Percentiles rank a stretch among this genome's conserved stretches.
Conservation (phyloP, 179 eudicot genomes). For the Beta macrorhiza region DNA sequence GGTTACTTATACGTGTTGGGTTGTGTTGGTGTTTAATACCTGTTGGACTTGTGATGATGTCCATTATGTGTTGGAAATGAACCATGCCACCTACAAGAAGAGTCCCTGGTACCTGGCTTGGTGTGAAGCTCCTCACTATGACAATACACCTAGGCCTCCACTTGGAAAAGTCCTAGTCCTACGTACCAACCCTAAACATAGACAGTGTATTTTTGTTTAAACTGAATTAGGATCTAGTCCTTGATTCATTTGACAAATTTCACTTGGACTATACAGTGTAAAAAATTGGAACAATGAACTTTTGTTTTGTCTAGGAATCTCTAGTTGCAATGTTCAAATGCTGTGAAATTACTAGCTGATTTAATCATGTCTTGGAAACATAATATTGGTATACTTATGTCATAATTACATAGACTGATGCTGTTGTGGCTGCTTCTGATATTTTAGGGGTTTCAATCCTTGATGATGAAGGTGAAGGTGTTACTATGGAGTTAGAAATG, state of each 20-base stretch:
- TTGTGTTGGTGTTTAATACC: too few species aligned
- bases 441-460: constrained; percentile 59
- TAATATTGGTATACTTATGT: neutral
- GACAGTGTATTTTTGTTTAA: neutral
- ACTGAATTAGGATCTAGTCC: neutral
- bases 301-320: too few species aligned
- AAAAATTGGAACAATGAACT: neutral
- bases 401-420: neutral
- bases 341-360: neutral
- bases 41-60: too few species aligned
- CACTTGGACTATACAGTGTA: neutral
- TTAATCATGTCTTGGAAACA: neutral
- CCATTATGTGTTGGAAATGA: too few species aligned
- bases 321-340: neutral
- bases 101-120: neutral
- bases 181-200: neutral
- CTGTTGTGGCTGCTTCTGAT: constrained; percentile 7
- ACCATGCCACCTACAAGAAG: too few species aligned
- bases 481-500: constrained; percentile 84
- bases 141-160: too few species aligned
- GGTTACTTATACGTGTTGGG: too few species aligned
- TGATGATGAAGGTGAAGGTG: constrained; percentile 55
- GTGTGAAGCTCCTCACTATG: neutral
- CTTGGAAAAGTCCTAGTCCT: neutral
- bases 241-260: neutral